Evolutionary conservation across 2,329 filamentous ascomycete species (phyloP).

Genomic region (Aspergillus costaricaensis): DNA sequence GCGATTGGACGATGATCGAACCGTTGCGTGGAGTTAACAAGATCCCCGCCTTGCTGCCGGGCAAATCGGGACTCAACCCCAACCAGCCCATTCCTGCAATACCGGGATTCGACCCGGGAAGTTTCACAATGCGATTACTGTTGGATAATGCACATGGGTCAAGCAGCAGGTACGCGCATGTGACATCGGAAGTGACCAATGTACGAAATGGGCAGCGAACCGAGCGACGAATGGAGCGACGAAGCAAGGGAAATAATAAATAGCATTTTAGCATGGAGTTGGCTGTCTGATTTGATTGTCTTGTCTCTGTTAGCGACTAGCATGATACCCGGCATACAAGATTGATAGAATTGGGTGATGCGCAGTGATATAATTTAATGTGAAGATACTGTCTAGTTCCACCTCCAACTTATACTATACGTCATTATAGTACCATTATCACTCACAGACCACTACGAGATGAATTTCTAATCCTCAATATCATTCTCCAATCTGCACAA

Average conservation of each 20-base stretch:
- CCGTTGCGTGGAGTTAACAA: constrained; percentile 10
- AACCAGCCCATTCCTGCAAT: neutral
- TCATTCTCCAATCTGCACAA: no score
- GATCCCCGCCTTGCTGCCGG: neutral
- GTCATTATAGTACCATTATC: no score
- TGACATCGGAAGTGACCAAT: constrained; percentile 2
- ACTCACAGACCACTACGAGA: no score
- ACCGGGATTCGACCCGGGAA: constrained; percentile 10
- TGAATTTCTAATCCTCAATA: no score
- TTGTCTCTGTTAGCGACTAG: no score
- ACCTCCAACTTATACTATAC: no score
- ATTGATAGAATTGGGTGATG: no score
- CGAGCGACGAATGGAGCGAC: neutral
- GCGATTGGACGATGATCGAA: constrained; percentile 13
- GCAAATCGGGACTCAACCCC: neutral
- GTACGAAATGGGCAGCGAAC: neutral
- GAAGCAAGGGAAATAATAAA: neutral
- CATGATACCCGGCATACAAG: no score
- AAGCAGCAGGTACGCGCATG: constrained; percentile 2
- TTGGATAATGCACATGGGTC: constrained; percentile 5
- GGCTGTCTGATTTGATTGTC: neutral
- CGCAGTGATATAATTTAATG: no score
- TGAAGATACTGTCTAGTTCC: no score
- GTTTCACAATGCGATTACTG: constrained; percentile 11
- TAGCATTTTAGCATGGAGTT: neutral